Evolutionary conservation across 202 grass and related monocot species (phyloP).

Genomic region (Saccharum hybrid): DNA sequence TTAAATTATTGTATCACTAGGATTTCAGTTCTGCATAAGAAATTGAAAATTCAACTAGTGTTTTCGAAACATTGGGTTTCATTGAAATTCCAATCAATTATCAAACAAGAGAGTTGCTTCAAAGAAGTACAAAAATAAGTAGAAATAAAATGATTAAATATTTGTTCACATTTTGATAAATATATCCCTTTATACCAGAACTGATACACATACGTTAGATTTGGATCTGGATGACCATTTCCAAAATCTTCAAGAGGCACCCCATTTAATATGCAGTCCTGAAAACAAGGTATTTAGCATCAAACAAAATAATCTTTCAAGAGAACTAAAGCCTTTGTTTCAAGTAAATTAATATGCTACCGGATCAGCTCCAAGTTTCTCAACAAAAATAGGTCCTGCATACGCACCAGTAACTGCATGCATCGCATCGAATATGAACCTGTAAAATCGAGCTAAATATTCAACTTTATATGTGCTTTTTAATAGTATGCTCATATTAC

Average conservation of each 20-base stretch:
- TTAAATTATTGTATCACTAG: not conserved
- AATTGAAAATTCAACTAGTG: not conserved
- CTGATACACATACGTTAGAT: conserved; percentile 73
- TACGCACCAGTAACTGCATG: conserved; percentile 93
- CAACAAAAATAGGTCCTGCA: conserved; percentile 85
- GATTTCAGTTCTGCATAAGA: not conserved
- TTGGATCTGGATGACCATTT: conserved; percentile 88
- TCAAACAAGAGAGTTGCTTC: not conserved
- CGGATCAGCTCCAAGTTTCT: conserved; percentile 76
- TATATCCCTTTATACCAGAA: conserved; percentile 8
- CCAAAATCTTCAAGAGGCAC: conserved; percentile 91
- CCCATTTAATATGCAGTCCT: conserved; percentile 87
- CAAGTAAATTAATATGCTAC: conserved; percentile 52
- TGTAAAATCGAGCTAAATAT: conserved; percentile 47
- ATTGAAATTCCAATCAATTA: conserved; percentile 23
- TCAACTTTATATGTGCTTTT: conserved; percentile 27
- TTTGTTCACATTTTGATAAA: conserved; percentile 2
- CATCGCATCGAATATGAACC: conserved; percentile 90
- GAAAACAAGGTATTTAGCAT: conserved; percentile 43
- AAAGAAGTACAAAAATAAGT: not conserved
- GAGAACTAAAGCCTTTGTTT: not conserved
- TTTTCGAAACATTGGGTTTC: not conserved
- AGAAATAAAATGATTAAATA: not conserved
- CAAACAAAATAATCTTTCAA: conserved; percentile 47
- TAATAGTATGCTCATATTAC: not conserved